phyloP scores from a whole-genome alignment of 441 rosid species.

The Euphorbia schlechtendalii region DNA sequence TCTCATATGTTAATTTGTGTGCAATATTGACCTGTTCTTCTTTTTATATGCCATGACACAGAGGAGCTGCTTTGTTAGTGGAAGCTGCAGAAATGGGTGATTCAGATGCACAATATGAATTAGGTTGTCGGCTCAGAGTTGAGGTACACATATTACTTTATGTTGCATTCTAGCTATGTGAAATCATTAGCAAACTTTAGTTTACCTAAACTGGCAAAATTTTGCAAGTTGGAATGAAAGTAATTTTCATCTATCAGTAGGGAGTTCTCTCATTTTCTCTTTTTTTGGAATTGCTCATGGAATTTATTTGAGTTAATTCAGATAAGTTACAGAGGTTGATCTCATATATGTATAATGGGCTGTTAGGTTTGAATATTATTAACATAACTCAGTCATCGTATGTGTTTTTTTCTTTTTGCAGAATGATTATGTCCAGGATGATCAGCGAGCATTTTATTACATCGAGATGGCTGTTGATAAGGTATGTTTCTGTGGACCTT shows the following conservation, averaged over 20 bases:
- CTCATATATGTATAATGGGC: neutral
- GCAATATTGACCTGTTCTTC: slow-evolving; percentile 7
- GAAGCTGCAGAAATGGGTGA: slow-evolving; percentile 95
- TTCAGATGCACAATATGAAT: slow-evolving; percentile 76
- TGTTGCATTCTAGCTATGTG: no score
- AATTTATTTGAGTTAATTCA: neutral
- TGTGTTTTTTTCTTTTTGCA: slow-evolving; percentile 21
- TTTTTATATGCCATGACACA: slow-evolving; percentile 21
- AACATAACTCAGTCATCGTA: neutral
- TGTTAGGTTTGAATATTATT: neutral
- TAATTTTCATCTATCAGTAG: no score
- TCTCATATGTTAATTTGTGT: slow-evolving; percentile 8
- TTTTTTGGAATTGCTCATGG: neutral
- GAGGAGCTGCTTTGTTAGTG: slow-evolving; percentile 85
- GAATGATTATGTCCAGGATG: slow-evolving; percentile 74
- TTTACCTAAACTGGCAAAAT: no score
- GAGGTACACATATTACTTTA: slow-evolving; percentile 53
- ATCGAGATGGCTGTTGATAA: slow-evolving; percentile 91
- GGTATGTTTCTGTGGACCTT: slow-evolving; percentile 45
- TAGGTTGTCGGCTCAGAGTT: slow-evolving; percentile 74
- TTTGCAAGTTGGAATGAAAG: no score
- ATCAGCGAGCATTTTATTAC: slow-evolving; percentile 84
- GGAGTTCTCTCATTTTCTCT: no score
- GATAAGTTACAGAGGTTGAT: neutral
- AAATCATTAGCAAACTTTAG: no score